Base-by-base conservation (phyloP, 805 yeast genomes). In the Wickerhamiella cacticola region DNA sequence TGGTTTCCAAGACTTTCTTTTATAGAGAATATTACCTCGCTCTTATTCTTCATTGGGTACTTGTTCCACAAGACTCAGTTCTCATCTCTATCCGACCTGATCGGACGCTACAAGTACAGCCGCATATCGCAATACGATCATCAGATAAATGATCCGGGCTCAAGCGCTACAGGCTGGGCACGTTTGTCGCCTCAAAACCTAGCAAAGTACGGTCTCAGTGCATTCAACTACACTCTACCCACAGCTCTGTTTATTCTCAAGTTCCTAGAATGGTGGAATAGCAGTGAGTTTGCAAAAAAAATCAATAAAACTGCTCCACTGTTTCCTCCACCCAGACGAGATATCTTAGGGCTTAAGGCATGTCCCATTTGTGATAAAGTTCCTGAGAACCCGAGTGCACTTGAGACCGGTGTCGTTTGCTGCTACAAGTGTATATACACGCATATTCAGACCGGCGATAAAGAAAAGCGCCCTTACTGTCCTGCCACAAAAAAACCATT, bases 211-310 rank as follows among this genome's bases (percentile, higher is more conserved):
- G 45, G 42, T 13, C 42, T 55, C 5, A 35, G 41, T 15, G 52
- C 48, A 12, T 40, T 55, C 29, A 52, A 54, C 48, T 73, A 54
- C 72, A 76, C 44, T 66, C 76, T 89, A 64, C 96, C 96, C 0
- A 71, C 81, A 0, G 84, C 94, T 2, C 80, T 88, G 45, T 87
- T 89, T 59, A 58, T 79, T 21, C 69, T 88, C 51, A 85, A 86
- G 64, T 84, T 88, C 56, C 69, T 86, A 29, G 96, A 88, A 62
- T 88, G 96, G 96, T 88, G 95, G 94, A 77, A 78, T 52, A 74
- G 82, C 22, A 78, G 87, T 13, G 85, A 82, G 51, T 74, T 85
- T 58, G 77, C 84, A 2, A 63, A 54, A 22, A 48, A 53, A 21
- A 31, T 55, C 23, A 45, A 53, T 22, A 13, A 49, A 8, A 29